A percentile compares a stretch with the other conserved stretches of the same genome.
Evolutionary conservation across 2,329 filamentous ascomycete species (phyloP).

Genomic region (Cercospora zeae-maydis): DNA sequence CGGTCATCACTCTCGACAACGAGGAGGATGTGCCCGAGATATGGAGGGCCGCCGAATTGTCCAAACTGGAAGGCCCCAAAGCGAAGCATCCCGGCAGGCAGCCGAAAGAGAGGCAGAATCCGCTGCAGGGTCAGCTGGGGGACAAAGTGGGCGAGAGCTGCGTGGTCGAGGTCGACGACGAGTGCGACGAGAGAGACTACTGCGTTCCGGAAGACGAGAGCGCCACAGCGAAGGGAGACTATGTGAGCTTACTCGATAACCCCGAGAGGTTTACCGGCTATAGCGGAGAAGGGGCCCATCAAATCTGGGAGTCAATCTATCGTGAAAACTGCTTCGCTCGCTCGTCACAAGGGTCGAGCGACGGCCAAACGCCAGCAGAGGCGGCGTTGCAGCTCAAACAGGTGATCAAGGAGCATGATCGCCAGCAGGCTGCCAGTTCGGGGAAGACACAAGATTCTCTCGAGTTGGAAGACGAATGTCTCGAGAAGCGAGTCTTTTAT

Average conservation of each 20-base stretch:
- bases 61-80: conserved; percentile 85
- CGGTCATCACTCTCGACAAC: conserved; percentile 90
- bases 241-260: conserved; percentile 89
- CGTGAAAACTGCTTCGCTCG: conserved; percentile 88
- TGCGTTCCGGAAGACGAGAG: conserved; percentile 95
- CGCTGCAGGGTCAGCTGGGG: conserved; percentile 77
- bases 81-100: conserved; percentile 81
- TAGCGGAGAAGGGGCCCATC: conserved; percentile 73
- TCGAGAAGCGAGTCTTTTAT: conserved; percentile 99
- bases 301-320: conserved; percentile 97
- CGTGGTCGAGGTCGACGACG: conserved; percentile 94
- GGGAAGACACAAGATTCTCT: conserved; percentile 61
- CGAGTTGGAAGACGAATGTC: conserved; percentile 82
- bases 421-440: conserved; percentile 43
- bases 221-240: conserved; percentile 82
- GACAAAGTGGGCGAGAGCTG: conserved; percentile 90
- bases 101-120: conserved; percentile 67
- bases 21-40: conserved; percentile 89
- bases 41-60: conserved; percentile 88
- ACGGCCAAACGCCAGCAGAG: conserved; percentile 42
- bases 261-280: conserved; percentile 96
- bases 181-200: conserved; percentile 94
- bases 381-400: conserved; percentile 60
- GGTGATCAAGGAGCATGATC: conserved; percentile 49
- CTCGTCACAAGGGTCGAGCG: conserved; percentile 31